Evolutionary conservation across 306 rosid species (phyloP).

Genomic region (Trifolium subterraneum): DNA sequence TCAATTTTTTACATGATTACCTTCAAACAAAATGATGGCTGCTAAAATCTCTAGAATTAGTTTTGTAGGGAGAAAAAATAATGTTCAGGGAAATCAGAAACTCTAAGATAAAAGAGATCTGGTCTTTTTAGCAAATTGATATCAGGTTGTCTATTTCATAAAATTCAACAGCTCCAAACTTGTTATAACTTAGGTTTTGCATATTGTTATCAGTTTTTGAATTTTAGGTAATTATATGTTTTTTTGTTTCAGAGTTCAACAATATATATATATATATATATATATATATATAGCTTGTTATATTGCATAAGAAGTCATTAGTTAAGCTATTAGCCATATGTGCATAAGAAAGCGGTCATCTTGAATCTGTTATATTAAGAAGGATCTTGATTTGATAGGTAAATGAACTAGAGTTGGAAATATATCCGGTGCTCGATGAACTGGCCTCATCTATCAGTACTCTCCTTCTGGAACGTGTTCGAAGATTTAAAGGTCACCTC

Average conservation of each 20-base stretch:
- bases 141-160: background rate
- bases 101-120: background rate
- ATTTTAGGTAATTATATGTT: conserved; percentile 20
- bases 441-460: conserved; percentile 80
- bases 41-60: conserved; percentile 20
- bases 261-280: background rate
- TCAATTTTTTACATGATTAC: conserved; percentile 26
- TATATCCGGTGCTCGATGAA: conserved; percentile 91
- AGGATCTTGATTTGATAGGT: conserved; percentile 61
- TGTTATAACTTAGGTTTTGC: no score
- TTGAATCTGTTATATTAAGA: conserved; percentile 35
- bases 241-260: conserved; percentile 17
- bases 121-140: background rate
- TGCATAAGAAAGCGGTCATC: conserved; percentile 31
- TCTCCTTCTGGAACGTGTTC: conserved; percentile 86
- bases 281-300: conserved; percentile 28
- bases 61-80: conserved; percentile 6
- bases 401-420: conserved; percentile 72
- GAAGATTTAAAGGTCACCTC: conserved; percentile 93
- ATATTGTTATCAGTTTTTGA: conserved; percentile 28
- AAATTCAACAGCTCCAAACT: conserved; percentile 25
- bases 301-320: conserved; percentile 30
- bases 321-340: background rate
- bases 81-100: conserved; percentile 14
- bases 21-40: conserved; percentile 25